Percentiles rank a stretch among this genome's conserved stretches.
Conservation (phyloP, 768 basidiomycete species). For the Pholiota microspora region DNA sequence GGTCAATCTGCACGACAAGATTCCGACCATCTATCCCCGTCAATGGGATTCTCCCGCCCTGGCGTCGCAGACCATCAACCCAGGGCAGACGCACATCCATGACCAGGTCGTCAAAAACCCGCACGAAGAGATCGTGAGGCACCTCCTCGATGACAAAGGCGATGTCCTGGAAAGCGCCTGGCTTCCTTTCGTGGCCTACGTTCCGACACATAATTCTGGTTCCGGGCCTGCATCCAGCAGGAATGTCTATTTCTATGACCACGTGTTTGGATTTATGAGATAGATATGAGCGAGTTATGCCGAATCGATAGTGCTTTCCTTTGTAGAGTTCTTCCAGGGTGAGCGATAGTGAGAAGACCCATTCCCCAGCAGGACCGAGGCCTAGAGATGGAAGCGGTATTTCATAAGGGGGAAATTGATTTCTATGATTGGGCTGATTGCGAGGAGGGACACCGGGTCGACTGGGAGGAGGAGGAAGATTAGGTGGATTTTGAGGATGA, state of each 20-base stretch:
- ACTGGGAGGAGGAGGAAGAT: neutral
- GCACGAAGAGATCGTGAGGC: conserved; percentile 53
- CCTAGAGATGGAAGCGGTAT: conserved; percentile 41
- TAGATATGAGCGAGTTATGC: conserved; percentile 54
- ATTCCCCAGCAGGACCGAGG: conserved; percentile 50
- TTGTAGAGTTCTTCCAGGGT: conserved; percentile 61
- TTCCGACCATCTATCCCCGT: conserved; percentile 58
- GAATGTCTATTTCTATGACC: conserved; percentile 57
- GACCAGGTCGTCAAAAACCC: conserved; percentile 56
- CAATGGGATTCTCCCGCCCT: conserved; percentile 49
- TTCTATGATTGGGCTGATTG: conserved; percentile 1
- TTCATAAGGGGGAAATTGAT: conserved; percentile 25
- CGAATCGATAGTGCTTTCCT: conserved; percentile 55
- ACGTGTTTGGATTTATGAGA: conserved; percentile 50
- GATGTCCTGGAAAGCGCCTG: conserved; percentile 59
- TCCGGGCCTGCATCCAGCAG: conserved; percentile 59
- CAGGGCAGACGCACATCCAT: conserved; percentile 56
- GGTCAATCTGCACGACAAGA: conserved; percentile 49
- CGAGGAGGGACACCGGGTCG: neutral
- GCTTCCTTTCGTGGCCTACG: conserved; percentile 64
- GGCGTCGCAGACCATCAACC: conserved; percentile 45
- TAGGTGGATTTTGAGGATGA: neutral
- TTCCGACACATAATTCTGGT: conserved; percentile 58
- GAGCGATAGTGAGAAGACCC: conserved; percentile 63
- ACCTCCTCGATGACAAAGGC: conserved; percentile 64